Base-by-base conservation (phyloP, 2,329 filamentous ascomycete genomes). In the Tothia fuscella region DNA sequence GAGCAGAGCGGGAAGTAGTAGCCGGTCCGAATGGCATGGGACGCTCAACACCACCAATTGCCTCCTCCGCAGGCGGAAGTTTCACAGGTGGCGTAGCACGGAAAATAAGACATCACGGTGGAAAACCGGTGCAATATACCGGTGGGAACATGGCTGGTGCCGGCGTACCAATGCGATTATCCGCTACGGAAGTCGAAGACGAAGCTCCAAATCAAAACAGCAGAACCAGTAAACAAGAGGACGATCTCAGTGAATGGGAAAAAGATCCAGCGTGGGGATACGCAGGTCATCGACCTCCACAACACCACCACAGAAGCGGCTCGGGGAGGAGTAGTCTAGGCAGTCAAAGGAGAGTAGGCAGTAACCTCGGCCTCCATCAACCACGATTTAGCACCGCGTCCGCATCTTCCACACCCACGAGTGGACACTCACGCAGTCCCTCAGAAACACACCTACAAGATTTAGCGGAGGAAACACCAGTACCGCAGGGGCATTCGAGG, bases 141-240 rank as follows among this genome's bases (percentile, higher is more conserved):
- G 80, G 83, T 3, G 81, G 80, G 44, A 88, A 89, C 46, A 62
- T 80, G 42, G 68, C 74, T 43, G 82, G 85, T 46, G 82, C 80
- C 30, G 87, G 86, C 42, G 88, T 96, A 29, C 91, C 91, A 2
- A 77, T 95, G 62, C 80, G 91, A 32, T 70, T 98, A 47, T 93
- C 85, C 58, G 89, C 91, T n/a, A 93, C 84, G 38, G 91, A 98
- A 60, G 84, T 96, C 12, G 87, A 93, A 53, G 86, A 84, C 50
- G 87, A 80, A 49, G 85, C 88, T 52, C 85, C 80, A 56, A 83
- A 86, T 40, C 80, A 85, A 12, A 42, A 10, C 12, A 44, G 60
- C 38, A 56, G 58, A 51, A 60, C 65, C 50, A 70, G 58, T 14
- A 64, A 67, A 43, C 60, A 64, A 31, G 71, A 74, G 47, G 66